These are phyloP conservation scores for Taphrina sp. DNA, from an alignment of 1,139 yeast genomes.

Conservation along the genomic window DNA sequence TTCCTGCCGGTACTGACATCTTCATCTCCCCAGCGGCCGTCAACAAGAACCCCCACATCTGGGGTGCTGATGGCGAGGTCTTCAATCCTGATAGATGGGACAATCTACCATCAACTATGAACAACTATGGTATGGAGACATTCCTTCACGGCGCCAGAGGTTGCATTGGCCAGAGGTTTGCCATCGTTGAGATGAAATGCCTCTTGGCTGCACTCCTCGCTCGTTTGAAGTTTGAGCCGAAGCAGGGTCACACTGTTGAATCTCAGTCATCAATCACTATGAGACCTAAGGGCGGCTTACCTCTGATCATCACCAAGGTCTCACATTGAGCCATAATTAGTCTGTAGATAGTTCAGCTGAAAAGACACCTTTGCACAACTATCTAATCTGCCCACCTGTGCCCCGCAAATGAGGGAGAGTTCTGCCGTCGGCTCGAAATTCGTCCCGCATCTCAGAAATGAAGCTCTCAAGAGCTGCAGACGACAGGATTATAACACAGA, in stretches of 20 bases:
- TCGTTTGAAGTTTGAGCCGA: slow-evolving; percentile 34
- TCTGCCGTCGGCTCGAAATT: too few species aligned
- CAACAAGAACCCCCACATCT: slow-evolving; percentile 34
- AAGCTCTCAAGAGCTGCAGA: too few species aligned
- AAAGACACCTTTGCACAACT: too few species aligned
- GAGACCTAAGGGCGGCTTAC: slow-evolving; percentile 36
- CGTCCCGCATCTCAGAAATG: too few species aligned
- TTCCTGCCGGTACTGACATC: slow-evolving; percentile 35
- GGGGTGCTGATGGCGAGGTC: slow-evolving; percentile 37
- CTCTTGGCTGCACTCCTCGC: slow-evolving; percentile 34
- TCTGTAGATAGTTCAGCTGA: too few species aligned
- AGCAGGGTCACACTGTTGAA: slow-evolving; percentile 31
- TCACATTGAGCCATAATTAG: too few species aligned
- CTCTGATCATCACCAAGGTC: slow-evolving; percentile 27
- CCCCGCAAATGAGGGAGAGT: too few species aligned
- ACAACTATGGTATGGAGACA: slow-evolving; percentile 35
- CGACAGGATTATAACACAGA: too few species aligned
- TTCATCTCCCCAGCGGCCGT: slow-evolving; percentile 32
- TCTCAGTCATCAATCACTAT: slow-evolving; percentile 32
- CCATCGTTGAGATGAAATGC: slow-evolving; percentile 36
- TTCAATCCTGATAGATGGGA: slow-evolving; percentile 38
- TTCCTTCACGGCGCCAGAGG: slow-evolving; percentile 37
- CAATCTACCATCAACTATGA: slow-evolving; percentile 30
- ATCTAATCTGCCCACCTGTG: too few species aligned
- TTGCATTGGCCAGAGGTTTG: slow-evolving; percentile 37